These are phyloP conservation scores for Dicorynia guianensis DNA, from an alignment of 306 rosid species.

Conservation along the genomic window DNA sequence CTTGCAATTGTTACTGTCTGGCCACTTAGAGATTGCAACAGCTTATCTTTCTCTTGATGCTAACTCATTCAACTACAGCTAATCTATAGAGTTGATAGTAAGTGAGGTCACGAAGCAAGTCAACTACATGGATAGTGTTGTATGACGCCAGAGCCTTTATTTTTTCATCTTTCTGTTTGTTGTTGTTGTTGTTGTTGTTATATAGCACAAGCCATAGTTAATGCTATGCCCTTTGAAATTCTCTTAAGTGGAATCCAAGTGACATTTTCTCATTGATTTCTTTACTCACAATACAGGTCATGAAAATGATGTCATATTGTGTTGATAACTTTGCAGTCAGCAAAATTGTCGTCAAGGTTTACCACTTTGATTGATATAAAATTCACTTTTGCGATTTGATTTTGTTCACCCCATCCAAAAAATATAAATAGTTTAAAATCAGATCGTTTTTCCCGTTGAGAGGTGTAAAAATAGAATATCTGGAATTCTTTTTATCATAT, in stretches of 20 bases:
- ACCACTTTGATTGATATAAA: slow-evolving; percentile 5
- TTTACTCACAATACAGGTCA: not conserved
- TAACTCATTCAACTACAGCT: too few species aligned
- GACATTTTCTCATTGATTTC: not conserved
- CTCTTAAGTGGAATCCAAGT: not conserved
- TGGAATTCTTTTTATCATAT: not conserved
- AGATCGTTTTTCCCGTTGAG: not conserved
- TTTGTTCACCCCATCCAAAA: not conserved
- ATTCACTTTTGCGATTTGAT: slow-evolving; percentile 20
- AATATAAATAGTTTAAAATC: too few species aligned
- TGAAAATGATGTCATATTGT: not conserved
- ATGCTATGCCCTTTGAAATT: not conserved
- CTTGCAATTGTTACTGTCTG: too few species aligned
- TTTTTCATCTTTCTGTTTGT: too few species aligned
- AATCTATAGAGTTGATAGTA: too few species aligned
- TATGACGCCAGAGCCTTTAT: too few species aligned
- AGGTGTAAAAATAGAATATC: not conserved
- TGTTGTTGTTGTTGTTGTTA: too few species aligned
- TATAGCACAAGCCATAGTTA: too few species aligned
- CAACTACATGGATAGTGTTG: too few species aligned
- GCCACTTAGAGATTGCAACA: too few species aligned
- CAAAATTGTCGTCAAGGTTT: slow-evolving; percentile 20
- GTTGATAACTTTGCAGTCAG: slow-evolving; percentile 24
- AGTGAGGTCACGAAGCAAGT: too few species aligned
- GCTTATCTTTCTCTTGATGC: too few species aligned